Evolutionary conservation across 164 flowering plant species (phyloP).

Genomic region (Magnolia sinica): DNA sequence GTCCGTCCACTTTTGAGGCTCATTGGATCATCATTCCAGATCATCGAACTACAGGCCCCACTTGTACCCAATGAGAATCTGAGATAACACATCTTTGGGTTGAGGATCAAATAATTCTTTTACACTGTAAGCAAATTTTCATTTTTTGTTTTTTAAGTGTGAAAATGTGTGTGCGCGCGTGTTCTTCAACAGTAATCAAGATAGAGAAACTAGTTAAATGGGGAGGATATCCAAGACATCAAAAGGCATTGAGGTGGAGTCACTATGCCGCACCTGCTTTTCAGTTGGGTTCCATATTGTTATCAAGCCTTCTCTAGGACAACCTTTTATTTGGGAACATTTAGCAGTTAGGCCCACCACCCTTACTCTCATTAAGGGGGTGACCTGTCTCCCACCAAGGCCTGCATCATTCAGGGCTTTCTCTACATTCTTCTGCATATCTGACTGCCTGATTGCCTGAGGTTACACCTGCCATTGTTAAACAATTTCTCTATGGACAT

Average conservation of each 20-base stretch:
- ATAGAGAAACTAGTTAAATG: not conserved
- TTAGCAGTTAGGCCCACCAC: slow-evolving; percentile 60
- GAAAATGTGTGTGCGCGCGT: too few species aligned
- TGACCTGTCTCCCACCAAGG: slow-evolving; percentile 59
- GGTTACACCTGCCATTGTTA: slow-evolving; percentile 13
- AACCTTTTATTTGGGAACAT: slow-evolving; percentile 21
- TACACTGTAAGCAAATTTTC: too few species aligned
- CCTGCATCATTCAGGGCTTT: slow-evolving; percentile 75
- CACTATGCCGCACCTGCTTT: slow-evolving; percentile 54
- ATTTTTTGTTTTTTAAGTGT: too few species aligned
- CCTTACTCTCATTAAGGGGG: slow-evolving; percentile 82
- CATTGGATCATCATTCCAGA: too few species aligned
- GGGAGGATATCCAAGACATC: not conserved
- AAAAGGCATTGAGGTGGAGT: not conserved
- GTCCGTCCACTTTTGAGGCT: too few species aligned
- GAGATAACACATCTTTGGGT: too few species aligned
- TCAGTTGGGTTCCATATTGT: slow-evolving; percentile 90
- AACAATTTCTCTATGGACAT: slow-evolving; percentile 1
- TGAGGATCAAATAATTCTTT: too few species aligned
- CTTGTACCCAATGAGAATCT: too few species aligned
- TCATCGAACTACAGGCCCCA: too few species aligned
- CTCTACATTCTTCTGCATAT: slow-evolving; percentile 55
- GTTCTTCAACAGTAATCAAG: not conserved
- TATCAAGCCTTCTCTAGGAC: slow-evolving; percentile 50
- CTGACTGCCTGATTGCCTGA: slow-evolving; percentile 61